Evolutionary conservation across 116 monocot genomes (phyloP), one percentile per base, ranked within the genome.

Genomic region (Zostera marina): DNA sequence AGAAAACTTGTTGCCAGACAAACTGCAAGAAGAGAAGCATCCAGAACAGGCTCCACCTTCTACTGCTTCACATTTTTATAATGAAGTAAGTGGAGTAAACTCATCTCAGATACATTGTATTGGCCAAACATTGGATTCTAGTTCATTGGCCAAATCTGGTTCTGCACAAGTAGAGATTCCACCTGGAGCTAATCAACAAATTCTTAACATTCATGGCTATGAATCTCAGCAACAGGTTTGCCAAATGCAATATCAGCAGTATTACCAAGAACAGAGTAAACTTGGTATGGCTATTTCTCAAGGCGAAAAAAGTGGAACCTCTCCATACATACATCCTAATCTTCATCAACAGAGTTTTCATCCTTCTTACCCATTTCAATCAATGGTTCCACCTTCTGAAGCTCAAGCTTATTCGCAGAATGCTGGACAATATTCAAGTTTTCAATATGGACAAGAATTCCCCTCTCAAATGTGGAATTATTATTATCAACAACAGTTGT

Each of bases 401-500:
- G 12, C 41, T 22, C 52, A 63, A 41, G 54, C 42, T 32, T 70
- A 71, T 71, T 4, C 39, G 3, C 84, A 59, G 64, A 63, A 63
- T 63, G 53, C 61, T 64, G 76, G 67, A 47, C 72, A 70, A 8
- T 68, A 64, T 65, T 70, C 67, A 40, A 76, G 68, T 65, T 22
- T 62, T 64, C 71, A 72, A 70, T 70, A 26, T 67, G 24, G 23
- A 24, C 81, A 82, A 64, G 79, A 53, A 61, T 72, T 63, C 71
- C 47, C 68, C 10, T 60, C 73, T 47, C 73, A 84, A 13, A 66
- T 76, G 19, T 78, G 77, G 81, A 81, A 81, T 44, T 80, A 81
- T 44, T 80, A 81, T 42, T 80, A 89, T 74, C 83, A 89, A 42
- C 79, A 77, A 39, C 76, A 75, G 47, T 40, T 72, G 42, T 77